Evolutionary conservation across 495 filamentous ascomycete genomes (phyloP).

Genomic region (Lindgomyces ingoldianus): DNA sequence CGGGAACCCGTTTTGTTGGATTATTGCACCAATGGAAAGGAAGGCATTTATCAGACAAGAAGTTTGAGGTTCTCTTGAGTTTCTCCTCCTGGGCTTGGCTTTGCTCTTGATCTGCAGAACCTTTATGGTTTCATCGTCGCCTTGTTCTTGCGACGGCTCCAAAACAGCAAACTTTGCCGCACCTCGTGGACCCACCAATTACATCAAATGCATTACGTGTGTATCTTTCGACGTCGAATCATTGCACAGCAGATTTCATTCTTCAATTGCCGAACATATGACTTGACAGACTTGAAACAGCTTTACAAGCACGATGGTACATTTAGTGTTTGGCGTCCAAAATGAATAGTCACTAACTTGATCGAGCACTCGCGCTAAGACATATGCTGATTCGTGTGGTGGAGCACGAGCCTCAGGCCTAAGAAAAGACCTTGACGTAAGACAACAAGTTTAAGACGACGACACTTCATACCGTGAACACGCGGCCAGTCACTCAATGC

Average conservation of each 20-base stretch:
- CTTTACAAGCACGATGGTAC: not conserved
- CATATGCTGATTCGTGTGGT: too few relatives aligned
- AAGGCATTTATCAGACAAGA: not conserved
- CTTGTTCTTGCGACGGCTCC: not conserved
- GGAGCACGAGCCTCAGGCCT: too few relatives aligned
- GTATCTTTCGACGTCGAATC: not conserved
- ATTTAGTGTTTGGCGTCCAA: not conserved
- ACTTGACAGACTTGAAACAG: not conserved
- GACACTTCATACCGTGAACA: too few relatives aligned
- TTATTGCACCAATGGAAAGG: too few relatives aligned
- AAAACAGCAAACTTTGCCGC: not conserved
- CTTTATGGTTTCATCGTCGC: not conserved
- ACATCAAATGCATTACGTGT: not conserved
- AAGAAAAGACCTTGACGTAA: too few relatives aligned
- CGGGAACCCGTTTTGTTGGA: too few relatives aligned
- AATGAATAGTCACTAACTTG: not conserved
- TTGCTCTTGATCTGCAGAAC: not conserved
- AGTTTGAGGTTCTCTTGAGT: not conserved
- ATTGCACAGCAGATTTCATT: not conserved
- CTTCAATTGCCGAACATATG: not conserved
- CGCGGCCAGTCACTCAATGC: too few relatives aligned
- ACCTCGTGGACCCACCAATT: not conserved
- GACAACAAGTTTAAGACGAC: too few relatives aligned
- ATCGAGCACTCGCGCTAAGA: too few relatives aligned
- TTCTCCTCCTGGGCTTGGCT: not conserved